Evolutionary conservation across 805 yeast species (phyloP).

Genomic region (Wickerhamomyces alni): DNA sequence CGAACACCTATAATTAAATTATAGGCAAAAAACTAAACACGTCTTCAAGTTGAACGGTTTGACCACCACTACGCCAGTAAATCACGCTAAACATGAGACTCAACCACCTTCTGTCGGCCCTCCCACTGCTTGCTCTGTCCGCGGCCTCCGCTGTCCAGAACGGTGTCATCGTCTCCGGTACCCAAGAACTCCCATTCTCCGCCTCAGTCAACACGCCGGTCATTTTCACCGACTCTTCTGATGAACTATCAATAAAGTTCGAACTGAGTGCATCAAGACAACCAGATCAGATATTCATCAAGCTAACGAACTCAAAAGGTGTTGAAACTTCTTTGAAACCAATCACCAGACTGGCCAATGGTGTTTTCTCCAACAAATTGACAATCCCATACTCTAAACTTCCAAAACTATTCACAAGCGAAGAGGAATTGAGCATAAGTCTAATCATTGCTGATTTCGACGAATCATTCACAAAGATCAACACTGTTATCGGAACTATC

Average conservation of each 20-base stretch:
- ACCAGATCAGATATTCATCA: conserved; percentile 22
- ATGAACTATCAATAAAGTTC: conserved; percentile 16
- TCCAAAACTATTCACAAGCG: conserved; percentile 19
- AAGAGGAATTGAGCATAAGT: conserved; percentile 9
- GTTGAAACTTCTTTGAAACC: conserved; percentile 22
- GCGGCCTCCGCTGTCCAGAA: not conserved
- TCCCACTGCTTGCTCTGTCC: not conserved
- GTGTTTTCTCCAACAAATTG: conserved; percentile 8
- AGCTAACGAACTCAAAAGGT: conserved; percentile 15
- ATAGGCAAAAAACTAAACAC: not conserved
- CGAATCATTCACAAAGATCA: conserved; percentile 2
- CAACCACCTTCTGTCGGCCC: not conserved
- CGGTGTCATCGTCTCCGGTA: not conserved
- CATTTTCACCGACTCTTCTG: conserved; percentile 9
- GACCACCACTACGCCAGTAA: too few relatives aligned
- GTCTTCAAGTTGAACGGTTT: not conserved
- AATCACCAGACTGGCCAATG: conserved; percentile 10
- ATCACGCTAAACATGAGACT: not conserved
- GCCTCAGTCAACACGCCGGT: conserved; percentile 5
- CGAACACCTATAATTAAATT: not conserved
- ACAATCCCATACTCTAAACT: conserved; percentile 15
- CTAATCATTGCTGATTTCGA: conserved; percentile 15
- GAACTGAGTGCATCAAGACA: conserved; percentile 13
- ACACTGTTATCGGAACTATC: conserved; percentile 15
- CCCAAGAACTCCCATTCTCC: not conserved